phyloP scores from a whole-genome alignment of 768 basidiomycete species.

The Rhodotorula kratochvilovae region DNA sequence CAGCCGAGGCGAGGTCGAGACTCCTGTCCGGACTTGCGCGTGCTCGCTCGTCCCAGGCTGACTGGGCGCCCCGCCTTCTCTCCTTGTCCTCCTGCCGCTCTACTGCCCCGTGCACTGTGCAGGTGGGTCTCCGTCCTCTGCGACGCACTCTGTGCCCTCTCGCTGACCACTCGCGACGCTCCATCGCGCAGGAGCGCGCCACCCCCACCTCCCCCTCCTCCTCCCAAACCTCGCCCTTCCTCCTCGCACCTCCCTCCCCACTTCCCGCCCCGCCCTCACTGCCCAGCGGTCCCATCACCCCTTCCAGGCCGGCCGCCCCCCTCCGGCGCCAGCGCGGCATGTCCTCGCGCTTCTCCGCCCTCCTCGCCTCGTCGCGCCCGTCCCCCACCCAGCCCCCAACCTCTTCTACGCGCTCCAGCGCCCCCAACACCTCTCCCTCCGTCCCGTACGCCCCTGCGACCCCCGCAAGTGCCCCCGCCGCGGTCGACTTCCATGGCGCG shows the following conservation, averaged over 20 bases:
- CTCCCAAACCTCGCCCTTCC: not conserved
- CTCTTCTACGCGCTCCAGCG: too few species aligned
- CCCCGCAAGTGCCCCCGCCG: too few species aligned
- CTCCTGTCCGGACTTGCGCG: not conserved
- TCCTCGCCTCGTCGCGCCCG: slow-evolving; percentile 1
- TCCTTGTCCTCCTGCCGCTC: not conserved
- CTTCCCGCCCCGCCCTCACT: too few species aligned
- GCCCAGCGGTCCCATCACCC: not conserved
- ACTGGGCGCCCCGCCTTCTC: not conserved
- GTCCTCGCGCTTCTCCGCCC: not conserved
- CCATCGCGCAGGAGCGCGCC: too few species aligned
- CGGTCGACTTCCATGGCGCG: too few species aligned
- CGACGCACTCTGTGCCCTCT: too few species aligned
- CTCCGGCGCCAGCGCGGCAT: not conserved
- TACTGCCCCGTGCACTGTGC: not conserved
- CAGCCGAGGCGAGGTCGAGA: too few species aligned
- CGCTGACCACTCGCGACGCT: not conserved
- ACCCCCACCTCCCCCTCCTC: not conserved
- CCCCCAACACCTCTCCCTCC: not conserved
- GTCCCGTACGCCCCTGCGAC: too few species aligned
- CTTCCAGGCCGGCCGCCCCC: too few species aligned
- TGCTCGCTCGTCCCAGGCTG: not conserved
- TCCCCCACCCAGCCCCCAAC: not conserved
- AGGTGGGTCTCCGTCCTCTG: too few species aligned
- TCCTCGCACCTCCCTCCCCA: too few species aligned